Conservation (phyloP, 1,139 yeast genomes). For the Kurtzmaniella quercitrusa region DNA sequence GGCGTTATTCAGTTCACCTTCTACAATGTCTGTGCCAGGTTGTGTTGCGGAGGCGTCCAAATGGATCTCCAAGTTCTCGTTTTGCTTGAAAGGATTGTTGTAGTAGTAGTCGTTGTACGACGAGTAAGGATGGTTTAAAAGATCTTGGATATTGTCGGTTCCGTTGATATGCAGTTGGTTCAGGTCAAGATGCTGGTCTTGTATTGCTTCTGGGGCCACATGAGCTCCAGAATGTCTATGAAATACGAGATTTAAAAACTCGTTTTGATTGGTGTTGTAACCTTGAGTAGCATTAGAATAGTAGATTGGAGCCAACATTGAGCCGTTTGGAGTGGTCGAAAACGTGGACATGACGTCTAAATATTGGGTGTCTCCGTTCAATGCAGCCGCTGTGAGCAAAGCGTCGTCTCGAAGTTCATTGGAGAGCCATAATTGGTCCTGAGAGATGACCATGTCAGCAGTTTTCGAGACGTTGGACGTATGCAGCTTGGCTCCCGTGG, state of each 20-base stretch:
- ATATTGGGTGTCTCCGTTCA: slow-evolving; percentile 59
- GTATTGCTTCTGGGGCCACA: neutral
- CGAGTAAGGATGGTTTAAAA: slow-evolving; percentile 20
- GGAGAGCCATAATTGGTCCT: slow-evolving; percentile 57
- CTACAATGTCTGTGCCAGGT: slow-evolving; percentile 30
- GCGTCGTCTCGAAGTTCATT: slow-evolving; percentile 71
- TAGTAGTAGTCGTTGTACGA: slow-evolving; percentile 40
- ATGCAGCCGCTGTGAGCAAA: slow-evolving; percentile 66
- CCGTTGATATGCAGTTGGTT: slow-evolving; percentile 5
- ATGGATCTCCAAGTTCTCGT: slow-evolving; percentile 42
- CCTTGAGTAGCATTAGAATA: slow-evolving; percentile 15
- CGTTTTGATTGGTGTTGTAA: slow-evolving; percentile 22
- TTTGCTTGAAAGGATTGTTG: slow-evolving; percentile 39
- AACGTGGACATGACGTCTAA: slow-evolving; percentile 47
- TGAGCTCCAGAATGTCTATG: slow-evolving; percentile 29
- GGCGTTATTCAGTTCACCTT: slow-evolving; percentile 29
- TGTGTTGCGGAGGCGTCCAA: slow-evolving; percentile 33
- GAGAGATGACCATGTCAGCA: slow-evolving; percentile 13
- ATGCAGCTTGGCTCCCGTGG: neutral
- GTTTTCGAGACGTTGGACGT: neutral
- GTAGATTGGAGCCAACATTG: slow-evolving; percentile 8
- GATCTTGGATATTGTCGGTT: slow-evolving; percentile 1
- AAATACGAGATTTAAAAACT: slow-evolving; percentile 49
- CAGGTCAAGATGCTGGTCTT: neutral
- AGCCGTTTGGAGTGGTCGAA: slow-evolving; percentile 16